Conservation (phyloP, 345 rosid genomes). For the Litchi chinensis region DNA sequence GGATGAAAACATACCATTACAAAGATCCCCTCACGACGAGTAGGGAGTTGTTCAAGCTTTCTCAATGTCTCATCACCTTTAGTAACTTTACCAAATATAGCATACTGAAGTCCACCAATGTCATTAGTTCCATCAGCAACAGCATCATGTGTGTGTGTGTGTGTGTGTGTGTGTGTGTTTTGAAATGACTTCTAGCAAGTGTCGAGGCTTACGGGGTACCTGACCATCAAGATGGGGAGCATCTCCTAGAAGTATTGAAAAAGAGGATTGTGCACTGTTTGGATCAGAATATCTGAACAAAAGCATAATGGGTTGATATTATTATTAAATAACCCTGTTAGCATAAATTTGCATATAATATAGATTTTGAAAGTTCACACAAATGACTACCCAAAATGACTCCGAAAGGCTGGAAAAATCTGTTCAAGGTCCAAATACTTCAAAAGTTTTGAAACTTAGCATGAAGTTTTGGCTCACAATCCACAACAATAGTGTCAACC, state of each 20-base stretch:
- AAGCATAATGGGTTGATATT: constrained; percentile 10
- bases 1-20: constrained; percentile 65
- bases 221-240: constrained; percentile 94
- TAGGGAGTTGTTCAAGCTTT: constrained; percentile 87
- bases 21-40: constrained; percentile 87
- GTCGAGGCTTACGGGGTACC: constrained; percentile 39
- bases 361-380: neutral
- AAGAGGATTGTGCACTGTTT: constrained; percentile 85
- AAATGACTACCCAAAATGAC: neutral
- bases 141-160: constrained; percentile 6
- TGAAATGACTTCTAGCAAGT: constrained; percentile 16
- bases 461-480: neutral
- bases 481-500: neutral
- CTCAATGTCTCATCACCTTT: constrained; percentile 89
- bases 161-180: neutral
- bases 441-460: neutral
- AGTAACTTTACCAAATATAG: constrained; percentile 94
- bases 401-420: neutral
- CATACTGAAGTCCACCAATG: constrained; percentile 58
- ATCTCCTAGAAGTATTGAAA: constrained; percentile 94
- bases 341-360: neutral
- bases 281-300: constrained; percentile 73
- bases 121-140: constrained; percentile 12
- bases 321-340: neutral
- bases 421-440: neutral